Conservation (phyloP, 176 grass and related monocot genomes). For the Aegilops tauschii region DNA sequence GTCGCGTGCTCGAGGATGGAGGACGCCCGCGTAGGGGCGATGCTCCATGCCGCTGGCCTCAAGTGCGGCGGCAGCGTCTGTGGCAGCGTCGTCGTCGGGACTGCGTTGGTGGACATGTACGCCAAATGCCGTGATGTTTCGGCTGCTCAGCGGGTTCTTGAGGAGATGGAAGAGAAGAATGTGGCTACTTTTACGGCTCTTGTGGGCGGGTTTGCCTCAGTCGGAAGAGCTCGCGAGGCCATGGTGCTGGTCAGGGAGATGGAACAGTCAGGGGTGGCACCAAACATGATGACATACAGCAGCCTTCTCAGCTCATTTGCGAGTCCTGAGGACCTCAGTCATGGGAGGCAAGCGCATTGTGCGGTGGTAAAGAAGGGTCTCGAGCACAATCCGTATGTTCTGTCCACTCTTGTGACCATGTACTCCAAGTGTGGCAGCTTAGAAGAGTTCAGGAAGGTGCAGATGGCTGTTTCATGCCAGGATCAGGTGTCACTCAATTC, state of each 20-base stretch:
- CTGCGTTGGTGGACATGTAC: slow-evolving; percentile 24
- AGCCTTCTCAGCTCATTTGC: slow-evolving; percentile 34
- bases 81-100: neutral
- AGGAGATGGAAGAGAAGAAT: slow-evolving; percentile 17
- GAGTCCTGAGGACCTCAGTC: neutral
- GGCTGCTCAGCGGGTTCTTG: neutral
- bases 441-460: slow-evolving; percentile 26
- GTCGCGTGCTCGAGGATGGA: neutral
- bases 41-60: slow-evolving; percentile 4
- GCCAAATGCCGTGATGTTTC: neutral
- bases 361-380: neutral
- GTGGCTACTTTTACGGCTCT: slow-evolving; percentile 27
- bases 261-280: slow-evolving; percentile 11
- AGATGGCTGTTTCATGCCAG: neutral
- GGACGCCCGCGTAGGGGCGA: neutral
- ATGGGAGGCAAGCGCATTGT: slow-evolving; percentile 22
- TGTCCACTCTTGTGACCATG: slow-evolving; percentile 28
- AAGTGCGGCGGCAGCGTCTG: neutral
- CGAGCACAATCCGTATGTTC: slow-evolving; percentile 7
- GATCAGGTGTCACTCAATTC: slow-evolving; percentile 34
- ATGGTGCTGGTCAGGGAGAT: slow-evolving; percentile 32
- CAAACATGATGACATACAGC: slow-evolving; percentile 38
- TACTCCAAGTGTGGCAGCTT: slow-evolving; percentile 38
- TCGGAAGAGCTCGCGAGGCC: neutral
- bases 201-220: neutral